Conservation (phyloP, 768 basidiomycete genomes). For the Mycena alexandri region DNA sequence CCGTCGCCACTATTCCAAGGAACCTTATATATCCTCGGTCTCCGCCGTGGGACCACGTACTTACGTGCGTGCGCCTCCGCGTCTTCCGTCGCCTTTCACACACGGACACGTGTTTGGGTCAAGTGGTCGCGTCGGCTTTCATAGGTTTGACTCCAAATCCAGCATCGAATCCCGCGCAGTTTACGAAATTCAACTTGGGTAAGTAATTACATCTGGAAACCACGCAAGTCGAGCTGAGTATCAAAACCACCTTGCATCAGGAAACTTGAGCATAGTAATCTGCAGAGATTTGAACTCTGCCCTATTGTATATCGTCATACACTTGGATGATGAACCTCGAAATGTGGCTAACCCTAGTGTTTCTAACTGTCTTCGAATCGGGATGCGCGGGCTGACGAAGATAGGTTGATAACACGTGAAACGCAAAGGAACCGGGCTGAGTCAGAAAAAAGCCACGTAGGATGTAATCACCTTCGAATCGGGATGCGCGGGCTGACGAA, state of each 20-base stretch:
- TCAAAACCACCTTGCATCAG: too few relatives aligned
- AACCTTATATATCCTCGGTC: neutral
- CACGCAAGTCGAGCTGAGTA: too few relatives aligned
- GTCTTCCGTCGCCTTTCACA: constrained; percentile 6
- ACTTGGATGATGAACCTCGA: neutral
- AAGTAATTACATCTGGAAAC: too few relatives aligned
- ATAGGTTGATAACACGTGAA: too few relatives aligned
- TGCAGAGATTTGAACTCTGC: constrained; percentile 1
- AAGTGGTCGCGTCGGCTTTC: constrained; percentile 6
- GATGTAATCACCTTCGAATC: too few relatives aligned
- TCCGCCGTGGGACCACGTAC: neutral
- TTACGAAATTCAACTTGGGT: too few relatives aligned
- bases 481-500: too few relatives aligned
- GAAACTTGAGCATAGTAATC: too few relatives aligned
- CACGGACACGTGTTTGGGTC: neutral
- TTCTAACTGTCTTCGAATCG: neutral
- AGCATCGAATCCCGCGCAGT: too few relatives aligned
- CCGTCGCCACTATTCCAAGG: neutral
- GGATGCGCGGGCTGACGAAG: too few relatives aligned
- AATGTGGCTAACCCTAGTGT: neutral
- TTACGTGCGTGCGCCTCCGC: constrained; percentile 1
- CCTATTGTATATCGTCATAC: neutral
- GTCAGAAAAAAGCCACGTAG: too few relatives aligned
- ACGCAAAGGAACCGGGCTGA: too few relatives aligned
- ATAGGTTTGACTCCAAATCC: neutral